Evolutionary conservation across 2,329 filamentous ascomycete genomes (phyloP).

Genomic region (Simplicillium sp.): DNA sequence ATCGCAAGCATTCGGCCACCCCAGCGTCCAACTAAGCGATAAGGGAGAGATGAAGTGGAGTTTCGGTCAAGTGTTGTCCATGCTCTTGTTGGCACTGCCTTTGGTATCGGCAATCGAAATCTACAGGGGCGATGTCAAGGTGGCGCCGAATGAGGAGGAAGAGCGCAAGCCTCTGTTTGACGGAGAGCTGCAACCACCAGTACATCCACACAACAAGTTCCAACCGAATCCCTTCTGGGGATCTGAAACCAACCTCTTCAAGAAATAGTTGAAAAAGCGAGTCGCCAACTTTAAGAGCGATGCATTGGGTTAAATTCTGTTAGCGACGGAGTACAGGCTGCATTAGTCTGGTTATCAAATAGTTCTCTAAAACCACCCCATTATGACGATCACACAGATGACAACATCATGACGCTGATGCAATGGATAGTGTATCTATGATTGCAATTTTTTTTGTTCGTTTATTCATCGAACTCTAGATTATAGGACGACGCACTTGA

Average conservation of each 20-base stretch:
- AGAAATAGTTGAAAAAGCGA: conserved; percentile 14
- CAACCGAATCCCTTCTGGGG: conserved; percentile 37
- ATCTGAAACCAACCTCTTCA: conserved; percentile 25
- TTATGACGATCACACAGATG: too few species aligned
- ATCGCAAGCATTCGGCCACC: conserved; percentile 50
- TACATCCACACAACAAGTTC: conserved; percentile 18
- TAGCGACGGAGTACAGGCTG: too few species aligned
- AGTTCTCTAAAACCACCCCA: too few species aligned
- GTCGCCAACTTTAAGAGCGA: neutral
- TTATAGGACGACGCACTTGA: conserved; percentile 62
- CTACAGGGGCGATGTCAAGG: conserved; percentile 36
- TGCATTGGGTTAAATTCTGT: too few species aligned
- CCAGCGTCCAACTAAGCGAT: conserved; percentile 40
- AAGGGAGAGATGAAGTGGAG: conserved; percentile 47
- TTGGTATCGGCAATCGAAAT: conserved; percentile 52
- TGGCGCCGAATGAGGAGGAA: conserved; percentile 32
- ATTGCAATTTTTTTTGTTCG: conserved; percentile 6
- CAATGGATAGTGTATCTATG: neutral
- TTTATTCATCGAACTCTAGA: conserved; percentile 6
- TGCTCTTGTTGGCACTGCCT: conserved; percentile 50
- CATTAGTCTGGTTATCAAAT: too few species aligned
- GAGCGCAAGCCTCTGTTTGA: conserved; percentile 26
- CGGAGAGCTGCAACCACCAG: conserved; percentile 27
- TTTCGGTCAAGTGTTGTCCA: conserved; percentile 52
- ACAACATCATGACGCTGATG: too few species aligned